Conservation (phyloP, 2,329 filamentous ascomycete genomes). For the Dryadomyces quercivorus region DNA sequence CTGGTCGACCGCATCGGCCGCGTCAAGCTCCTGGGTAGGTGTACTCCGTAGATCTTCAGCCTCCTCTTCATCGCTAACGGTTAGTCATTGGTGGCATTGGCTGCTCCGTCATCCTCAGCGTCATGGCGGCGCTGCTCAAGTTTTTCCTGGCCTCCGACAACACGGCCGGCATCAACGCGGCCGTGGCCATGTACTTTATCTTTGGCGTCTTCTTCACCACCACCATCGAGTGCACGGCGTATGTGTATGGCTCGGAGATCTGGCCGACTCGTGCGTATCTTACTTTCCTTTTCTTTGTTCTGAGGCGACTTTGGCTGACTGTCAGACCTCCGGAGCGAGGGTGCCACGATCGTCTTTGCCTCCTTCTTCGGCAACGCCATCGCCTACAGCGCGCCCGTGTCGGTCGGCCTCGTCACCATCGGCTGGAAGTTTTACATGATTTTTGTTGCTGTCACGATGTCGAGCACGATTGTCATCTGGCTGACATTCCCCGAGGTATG, state of each 20-base stretch:
- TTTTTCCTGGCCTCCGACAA: not conserved
- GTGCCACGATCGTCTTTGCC: not conserved
- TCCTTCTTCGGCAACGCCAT: slow-evolving; percentile 13
- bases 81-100: not conserved
- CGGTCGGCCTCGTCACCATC: slow-evolving; percentile 3
- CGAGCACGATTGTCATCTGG: not conserved
- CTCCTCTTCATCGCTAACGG: too few relatives aligned
- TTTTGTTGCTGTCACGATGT: not conserved
- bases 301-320: not conserved
- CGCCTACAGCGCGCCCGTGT: slow-evolving; percentile 13
- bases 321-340: not conserved
- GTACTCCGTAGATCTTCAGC: too few relatives aligned
- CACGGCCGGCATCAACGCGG: not conserved
- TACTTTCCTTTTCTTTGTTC: not conserved
- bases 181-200: slow-evolving; percentile 1
- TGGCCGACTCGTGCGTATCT: not conserved
- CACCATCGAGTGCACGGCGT: not conserved
- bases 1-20: not conserved
- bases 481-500: not conserved
- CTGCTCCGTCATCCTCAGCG: not conserved
- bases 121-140: not conserved
- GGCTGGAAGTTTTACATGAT: not conserved
- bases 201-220: not conserved
- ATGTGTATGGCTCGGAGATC: not conserved
- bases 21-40: not conserved